phyloP scores from a whole-genome alignment of 2,329 filamentous ascomycete species.

The Pseudogymnoascus sp. region DNA sequence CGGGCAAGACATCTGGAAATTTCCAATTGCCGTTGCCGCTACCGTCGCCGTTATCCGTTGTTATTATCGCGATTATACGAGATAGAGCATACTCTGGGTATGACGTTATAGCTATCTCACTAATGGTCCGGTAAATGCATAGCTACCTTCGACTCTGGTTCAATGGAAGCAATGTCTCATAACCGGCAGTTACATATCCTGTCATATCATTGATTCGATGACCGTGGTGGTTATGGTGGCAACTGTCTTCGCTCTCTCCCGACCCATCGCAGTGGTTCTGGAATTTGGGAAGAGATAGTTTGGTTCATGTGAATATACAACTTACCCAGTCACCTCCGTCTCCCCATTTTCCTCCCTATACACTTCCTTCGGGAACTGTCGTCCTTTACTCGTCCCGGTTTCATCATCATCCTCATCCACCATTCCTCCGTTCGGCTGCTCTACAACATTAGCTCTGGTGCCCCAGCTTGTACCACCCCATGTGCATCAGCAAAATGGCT shows the following conservation, averaged over 20 bases:
- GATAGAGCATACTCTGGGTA: background rate
- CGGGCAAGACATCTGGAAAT: background rate
- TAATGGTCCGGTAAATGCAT: background rate
- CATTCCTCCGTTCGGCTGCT: slow-evolving; percentile 23
- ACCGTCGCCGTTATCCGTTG: background rate
- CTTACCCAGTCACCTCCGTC: background rate
- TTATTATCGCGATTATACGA: background rate
- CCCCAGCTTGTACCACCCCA: slow-evolving; percentile 27
- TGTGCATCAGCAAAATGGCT: background rate
- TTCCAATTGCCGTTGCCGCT: background rate
- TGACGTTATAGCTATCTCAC: background rate
- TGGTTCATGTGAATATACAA: slow-evolving; percentile 1
- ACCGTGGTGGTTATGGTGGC: background rate
- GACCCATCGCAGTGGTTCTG: background rate
- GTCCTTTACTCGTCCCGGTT: background rate
- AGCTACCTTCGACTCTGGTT: background rate
- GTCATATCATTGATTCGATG: background rate
- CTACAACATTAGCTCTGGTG: slow-evolving; percentile 38
- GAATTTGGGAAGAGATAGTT: background rate
- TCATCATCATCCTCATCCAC: background rate
- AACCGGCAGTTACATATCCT: background rate
- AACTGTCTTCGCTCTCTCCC: background rate
- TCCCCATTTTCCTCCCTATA: background rate
- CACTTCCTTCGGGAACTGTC: background rate
- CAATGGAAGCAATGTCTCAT: background rate